Evolutionary conservation across 2,329 filamentous ascomycete genomes (phyloP).

Genomic region (Colletotrichum trifolii): DNA sequence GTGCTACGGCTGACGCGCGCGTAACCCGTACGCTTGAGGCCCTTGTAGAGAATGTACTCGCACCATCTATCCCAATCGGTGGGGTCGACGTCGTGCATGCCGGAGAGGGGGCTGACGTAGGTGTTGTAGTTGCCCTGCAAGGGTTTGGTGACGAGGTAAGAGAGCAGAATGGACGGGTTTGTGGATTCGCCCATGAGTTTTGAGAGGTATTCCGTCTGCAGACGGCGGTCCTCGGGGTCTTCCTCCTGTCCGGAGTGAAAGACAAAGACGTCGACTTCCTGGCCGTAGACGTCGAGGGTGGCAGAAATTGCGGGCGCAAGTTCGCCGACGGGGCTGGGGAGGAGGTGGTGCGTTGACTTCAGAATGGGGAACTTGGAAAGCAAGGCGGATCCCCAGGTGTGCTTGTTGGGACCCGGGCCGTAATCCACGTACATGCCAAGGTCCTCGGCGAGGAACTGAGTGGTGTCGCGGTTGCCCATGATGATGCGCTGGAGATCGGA

Average conservation of each 20-base stretch:
- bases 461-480: slow-evolving; percentile 98
- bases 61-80: slow-evolving; percentile 98
- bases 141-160: slow-evolving; percentile 92
- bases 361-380: slow-evolving; percentile 98
- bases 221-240: slow-evolving; percentile 87
- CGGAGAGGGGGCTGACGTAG: slow-evolving; percentile 85
- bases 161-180: slow-evolving; percentile 85
- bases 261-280: slow-evolving; percentile 91
- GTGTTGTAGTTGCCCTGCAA: slow-evolving; percentile 96
- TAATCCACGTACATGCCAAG: slow-evolving; percentile 99
- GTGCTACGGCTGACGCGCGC: slow-evolving; percentile 88
- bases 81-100: slow-evolving; percentile 95
- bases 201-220: slow-evolving; percentile 88
- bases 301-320: slow-evolving; percentile 96
- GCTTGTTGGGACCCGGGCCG: slow-evolving; percentile 97
- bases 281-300: slow-evolving; percentile 93
- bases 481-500: slow-evolving; percentile 96
- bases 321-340: slow-evolving; percentile 93
- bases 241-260: slow-evolving; percentile 99
- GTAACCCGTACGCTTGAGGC: slow-evolving; percentile 85
- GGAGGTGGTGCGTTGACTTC: slow-evolving; percentile 94
- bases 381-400: slow-evolving; percentile 94
- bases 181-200: slow-evolving; percentile 86
- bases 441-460: slow-evolving; percentile 94
- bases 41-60: slow-evolving; percentile 98